phyloP scores from a whole-genome alignment of 2,329 filamentous ascomycete species.

The Teratosphaeria gauchensis region DNA sequence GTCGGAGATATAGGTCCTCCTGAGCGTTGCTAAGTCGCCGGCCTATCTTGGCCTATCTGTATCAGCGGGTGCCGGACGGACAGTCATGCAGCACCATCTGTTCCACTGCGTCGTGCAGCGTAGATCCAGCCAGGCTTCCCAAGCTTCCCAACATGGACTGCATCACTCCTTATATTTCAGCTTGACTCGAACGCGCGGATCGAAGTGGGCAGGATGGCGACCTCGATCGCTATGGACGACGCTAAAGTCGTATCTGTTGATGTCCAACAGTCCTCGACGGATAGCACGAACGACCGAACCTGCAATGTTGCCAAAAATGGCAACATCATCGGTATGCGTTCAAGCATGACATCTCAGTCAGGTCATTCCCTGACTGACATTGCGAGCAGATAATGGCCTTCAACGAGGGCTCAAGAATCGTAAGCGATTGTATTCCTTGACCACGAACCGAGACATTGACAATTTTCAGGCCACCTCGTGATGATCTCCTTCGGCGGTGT shows the following conservation, averaged over 20 bases:
- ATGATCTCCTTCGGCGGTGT: constrained; percentile 11
- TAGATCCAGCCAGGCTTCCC: background rate
- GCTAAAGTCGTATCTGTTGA: background rate
- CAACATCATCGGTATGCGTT: background rate
- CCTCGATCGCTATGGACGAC: background rate
- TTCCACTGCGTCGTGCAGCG: background rate
- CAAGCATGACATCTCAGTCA: background rate
- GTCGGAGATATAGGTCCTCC: background rate
- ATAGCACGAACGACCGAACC: background rate
- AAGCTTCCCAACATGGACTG: background rate
- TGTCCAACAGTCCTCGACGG: background rate
- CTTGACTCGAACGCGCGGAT: background rate
- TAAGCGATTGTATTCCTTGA: background rate
- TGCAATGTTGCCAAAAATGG: background rate
- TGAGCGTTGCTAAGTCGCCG: background rate
- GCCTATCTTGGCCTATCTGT: background rate
- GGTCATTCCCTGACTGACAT: background rate
- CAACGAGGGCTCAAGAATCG: background rate
- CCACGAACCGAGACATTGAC: background rate
- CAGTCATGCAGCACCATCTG: too few species aligned
- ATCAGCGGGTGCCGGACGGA: background rate
- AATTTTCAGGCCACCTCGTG: constrained; percentile 4
- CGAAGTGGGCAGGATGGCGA: background rate
- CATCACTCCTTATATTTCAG: background rate
- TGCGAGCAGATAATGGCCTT: background rate